Conservation (phyloP, 177 flowering plant genomes). For the Tripterygium wilfordii region DNA sequence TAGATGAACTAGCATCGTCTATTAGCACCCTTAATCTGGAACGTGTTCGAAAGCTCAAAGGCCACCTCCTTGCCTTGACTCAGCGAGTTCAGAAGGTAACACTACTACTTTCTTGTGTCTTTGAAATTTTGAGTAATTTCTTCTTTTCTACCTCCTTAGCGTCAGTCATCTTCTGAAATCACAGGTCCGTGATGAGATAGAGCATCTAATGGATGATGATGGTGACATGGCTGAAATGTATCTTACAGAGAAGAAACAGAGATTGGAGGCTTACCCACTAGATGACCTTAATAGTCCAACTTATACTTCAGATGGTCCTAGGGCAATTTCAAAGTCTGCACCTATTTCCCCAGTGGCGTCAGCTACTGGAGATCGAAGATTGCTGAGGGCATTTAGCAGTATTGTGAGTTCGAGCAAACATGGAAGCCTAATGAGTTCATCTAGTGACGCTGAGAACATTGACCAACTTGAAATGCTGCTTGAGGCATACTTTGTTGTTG, state of each 20-base stretch:
- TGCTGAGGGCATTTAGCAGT: constrained; percentile 69
- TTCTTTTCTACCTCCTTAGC: constrained; percentile 1
- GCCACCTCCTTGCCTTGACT: constrained; percentile 83
- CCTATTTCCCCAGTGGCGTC: constrained; percentile 85
- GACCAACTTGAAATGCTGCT: constrained; percentile 96
- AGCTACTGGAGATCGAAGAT: constrained; percentile 26
- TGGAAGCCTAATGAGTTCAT: constrained; percentile 59
- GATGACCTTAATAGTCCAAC: constrained; percentile 28
- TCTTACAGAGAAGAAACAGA: constrained; percentile 85
- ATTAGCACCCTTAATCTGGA: constrained; percentile 91
- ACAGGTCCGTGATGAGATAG: constrained; percentile 94
- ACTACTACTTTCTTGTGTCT: not conserved
- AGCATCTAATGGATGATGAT: constrained; percentile 98
- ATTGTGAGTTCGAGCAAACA: constrained; percentile 52
- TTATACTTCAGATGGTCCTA: constrained; percentile 14
- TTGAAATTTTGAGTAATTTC: not conserved
- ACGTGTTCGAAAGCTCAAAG: constrained; percentile 88
- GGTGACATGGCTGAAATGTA: constrained; percentile 99
- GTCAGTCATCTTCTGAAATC: constrained; percentile 13
- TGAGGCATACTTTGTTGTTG: constrained; percentile 89
- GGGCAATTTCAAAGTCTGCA: constrained; percentile 55
- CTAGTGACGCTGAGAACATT: constrained; percentile 53
- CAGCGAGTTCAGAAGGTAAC: constrained; percentile 92
- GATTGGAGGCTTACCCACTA: constrained; percentile 39
- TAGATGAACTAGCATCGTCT: constrained; percentile 84